Evolutionary conservation across 2,329 filamentous ascomycete species (phyloP), one percentile per base, ranked within the genome.

Genomic region (Parafenestella ontariensis): DNA sequence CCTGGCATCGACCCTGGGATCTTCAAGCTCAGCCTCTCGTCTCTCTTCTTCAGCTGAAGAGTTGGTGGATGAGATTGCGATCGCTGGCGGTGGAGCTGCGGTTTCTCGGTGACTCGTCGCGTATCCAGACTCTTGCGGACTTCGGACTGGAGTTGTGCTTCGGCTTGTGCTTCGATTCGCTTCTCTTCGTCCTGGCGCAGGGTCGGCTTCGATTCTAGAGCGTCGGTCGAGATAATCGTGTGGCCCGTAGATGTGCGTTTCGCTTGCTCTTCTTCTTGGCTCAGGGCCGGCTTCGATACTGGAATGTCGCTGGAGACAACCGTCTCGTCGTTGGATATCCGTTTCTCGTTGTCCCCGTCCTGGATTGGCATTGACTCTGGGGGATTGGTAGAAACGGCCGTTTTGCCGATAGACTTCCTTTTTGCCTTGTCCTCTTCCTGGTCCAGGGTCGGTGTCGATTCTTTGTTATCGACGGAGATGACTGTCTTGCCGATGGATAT

Each of bases 401-500:
- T n/a, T n/a, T n/a, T n/a, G n/a, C n/a, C n/a, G n/a, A n/a, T n/a
- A n/a, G n/a, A n/a, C n/a, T n/a, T n/a, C n/a, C n/a, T n/a, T n/a
- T n/a, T n/a, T n/a, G n/a, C n/a, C n/a, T 37, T 37, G 4, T 37
- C 34, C 5, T 37, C 34, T 21, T 18, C 34, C 4, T 7, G 15
- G 10, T 7, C n/a, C 2, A 15, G 5, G 2, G 40, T 11, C 9
- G 47, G 28, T n/a, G 18, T n/a, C 5, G 26, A 20, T 26, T 20
- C 20, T 13, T 13, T 6, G 20, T 18, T 37, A n/a, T 37, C 21
- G 3, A 10, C 21, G 39, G 66, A 69, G 34, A 77, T 68, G 37
- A 76, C 52, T 0, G 72, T 76, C 28, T 74, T 74, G 29, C 75
- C 75, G 24, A 76, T 77, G 1, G 72, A 75, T 1, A 77, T 69